Conservation (phyloP, 352 stramenopile genomes). For the Halophytophthora batemanensis region DNA sequence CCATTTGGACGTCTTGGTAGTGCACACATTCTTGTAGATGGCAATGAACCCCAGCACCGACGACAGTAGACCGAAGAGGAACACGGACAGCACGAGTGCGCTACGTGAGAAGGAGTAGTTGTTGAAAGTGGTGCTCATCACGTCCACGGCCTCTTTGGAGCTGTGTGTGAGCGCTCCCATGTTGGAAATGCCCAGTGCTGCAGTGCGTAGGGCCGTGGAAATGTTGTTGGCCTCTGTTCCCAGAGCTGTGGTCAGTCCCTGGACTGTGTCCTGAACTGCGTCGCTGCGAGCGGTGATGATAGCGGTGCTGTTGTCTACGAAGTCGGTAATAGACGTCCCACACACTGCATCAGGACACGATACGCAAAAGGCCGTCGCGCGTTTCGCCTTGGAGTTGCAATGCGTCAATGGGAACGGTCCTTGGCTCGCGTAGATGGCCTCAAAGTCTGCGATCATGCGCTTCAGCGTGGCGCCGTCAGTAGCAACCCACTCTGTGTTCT, state of each 20-base stretch:
- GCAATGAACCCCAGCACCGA: slow-evolving; percentile 62
- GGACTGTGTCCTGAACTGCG: slow-evolving; percentile 26
- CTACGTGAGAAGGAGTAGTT: slow-evolving; percentile 75
- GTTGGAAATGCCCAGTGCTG: slow-evolving; percentile 42
- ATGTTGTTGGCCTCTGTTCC: slow-evolving; percentile 37
- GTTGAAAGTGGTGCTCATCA: slow-evolving; percentile 66
- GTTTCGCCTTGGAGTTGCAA: slow-evolving; percentile 31
- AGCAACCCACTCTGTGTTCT: slow-evolving; percentile 51
- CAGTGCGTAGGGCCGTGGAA: slow-evolving; percentile 37
- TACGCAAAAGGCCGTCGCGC: slow-evolving; percentile 41
- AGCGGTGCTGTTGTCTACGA: slow-evolving; percentile 26
- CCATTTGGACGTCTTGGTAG: slow-evolving; percentile 64
- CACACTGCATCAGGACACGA: slow-evolving; percentile 52
- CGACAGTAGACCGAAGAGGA: slow-evolving; percentile 67
- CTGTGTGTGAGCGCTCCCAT: slow-evolving; percentile 52
- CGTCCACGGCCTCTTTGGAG: slow-evolving; percentile 53
- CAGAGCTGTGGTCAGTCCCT: slow-evolving; percentile 40
- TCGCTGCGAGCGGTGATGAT: slow-evolving; percentile 20
- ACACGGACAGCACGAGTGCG: slow-evolving; percentile 72
- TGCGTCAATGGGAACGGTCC: slow-evolving; percentile 50
- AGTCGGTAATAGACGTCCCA: slow-evolving; percentile 40
- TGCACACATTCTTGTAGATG: slow-evolving; percentile 75
- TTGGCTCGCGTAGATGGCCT: slow-evolving; percentile 46
- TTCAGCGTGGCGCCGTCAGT: slow-evolving; percentile 43
- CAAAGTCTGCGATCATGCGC: slow-evolving; percentile 62